phyloP scores from a whole-genome alignment of 768 basidiomycete genomes.

The Kwoniella europaea region DNA sequence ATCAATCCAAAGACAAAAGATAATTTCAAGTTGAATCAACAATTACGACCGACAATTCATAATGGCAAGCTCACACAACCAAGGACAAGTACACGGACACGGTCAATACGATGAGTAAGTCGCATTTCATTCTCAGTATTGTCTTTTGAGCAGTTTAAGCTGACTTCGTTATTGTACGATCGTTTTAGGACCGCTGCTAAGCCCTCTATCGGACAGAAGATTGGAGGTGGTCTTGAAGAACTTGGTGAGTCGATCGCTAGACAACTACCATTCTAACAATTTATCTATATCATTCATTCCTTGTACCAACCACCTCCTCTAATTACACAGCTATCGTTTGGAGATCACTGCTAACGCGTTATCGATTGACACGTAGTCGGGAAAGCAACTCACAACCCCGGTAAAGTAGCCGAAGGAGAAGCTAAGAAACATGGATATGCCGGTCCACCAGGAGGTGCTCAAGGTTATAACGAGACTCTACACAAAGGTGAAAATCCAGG shows the following conservation, averaged over 20 bases:
- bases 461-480: constrained; percentile 17
- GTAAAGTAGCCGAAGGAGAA: constrained; percentile 45
- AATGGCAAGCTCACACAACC: background rate
- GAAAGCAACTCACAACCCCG: constrained; percentile 45
- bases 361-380: constrained; percentile 27
- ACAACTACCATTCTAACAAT: background rate
- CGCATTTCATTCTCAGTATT: background rate
- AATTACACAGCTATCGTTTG: background rate
- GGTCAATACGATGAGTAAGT: constrained; percentile 8
- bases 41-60: background rate
- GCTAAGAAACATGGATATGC: constrained; percentile 39
- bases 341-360: background rate
- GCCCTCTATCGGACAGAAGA: constrained; percentile 23
- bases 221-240: constrained; percentile 15
- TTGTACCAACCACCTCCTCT: background rate
- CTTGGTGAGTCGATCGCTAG: constrained; percentile 3
- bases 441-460: constrained; percentile 17
- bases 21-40: background rate
- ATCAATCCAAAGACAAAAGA: background rate
- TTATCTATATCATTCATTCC: background rate
- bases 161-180: background rate
- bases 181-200: constrained; percentile 8
- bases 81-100: background rate
- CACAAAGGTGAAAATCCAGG: constrained; percentile 12
- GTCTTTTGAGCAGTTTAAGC: background rate